These are phyloP conservation scores for Rhizopus arrhizus DNA, from an alignment of 371 early-diverging fungal species.

Conservation along the genomic window DNA sequence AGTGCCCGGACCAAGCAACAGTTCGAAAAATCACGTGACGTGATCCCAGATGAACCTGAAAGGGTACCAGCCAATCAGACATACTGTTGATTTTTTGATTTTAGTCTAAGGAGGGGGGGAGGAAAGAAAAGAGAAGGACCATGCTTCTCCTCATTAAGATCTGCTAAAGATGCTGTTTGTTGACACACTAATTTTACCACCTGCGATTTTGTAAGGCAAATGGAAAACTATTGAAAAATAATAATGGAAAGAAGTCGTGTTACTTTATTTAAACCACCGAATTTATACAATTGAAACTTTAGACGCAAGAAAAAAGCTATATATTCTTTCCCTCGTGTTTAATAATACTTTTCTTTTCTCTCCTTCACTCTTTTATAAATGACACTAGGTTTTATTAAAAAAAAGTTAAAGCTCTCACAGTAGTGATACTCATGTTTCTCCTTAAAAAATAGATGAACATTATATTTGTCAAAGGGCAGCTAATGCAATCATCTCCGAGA, in stretches of 20 bases:
- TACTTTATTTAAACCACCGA: slow-evolving; percentile 3
- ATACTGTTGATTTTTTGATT: too few species aligned
- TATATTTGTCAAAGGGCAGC: slow-evolving; percentile 70
- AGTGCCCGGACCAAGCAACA: too few species aligned
- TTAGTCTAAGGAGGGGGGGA: too few species aligned
- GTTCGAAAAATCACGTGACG: too few species aligned
- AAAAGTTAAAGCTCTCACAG: neutral
- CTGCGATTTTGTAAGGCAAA: too few species aligned
- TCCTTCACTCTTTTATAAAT: slow-evolving; percentile 5
- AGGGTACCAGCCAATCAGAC: too few species aligned
- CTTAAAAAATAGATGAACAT: slow-evolving; percentile 45
- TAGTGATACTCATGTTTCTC: neutral
- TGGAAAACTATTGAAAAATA: too few species aligned
- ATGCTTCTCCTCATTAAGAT: too few species aligned
- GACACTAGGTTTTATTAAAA: slow-evolving; percentile 12
- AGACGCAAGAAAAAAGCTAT: neutral
- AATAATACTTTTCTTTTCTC: neutral
- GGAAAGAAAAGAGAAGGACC: too few species aligned
- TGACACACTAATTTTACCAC: too few species aligned
- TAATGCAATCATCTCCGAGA: slow-evolving; percentile 68
- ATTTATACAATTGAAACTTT: neutral
- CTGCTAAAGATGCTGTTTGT: neutral
- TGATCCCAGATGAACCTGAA: too few species aligned
- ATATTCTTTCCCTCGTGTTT: neutral
- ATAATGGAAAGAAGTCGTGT: neutral